phyloP scores from a whole-genome alignment of 73 alveolate genomes.

The Paramecium caudatum region DNA sequence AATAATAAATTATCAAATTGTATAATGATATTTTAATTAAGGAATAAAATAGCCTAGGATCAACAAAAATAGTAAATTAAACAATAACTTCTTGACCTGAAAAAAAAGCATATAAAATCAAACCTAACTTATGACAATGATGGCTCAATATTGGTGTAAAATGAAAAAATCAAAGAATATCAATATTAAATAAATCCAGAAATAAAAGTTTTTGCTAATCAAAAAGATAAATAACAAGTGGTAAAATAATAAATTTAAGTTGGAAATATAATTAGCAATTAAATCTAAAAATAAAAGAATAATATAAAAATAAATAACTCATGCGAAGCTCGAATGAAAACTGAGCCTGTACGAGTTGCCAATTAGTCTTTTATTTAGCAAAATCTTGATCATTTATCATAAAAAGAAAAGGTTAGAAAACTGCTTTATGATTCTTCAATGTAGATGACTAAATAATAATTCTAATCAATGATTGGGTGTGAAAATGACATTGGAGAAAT shows the following conservation, averaged over 20 bases:
- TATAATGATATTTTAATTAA: not conserved
- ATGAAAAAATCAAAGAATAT: not conserved
- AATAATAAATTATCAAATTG: not conserved
- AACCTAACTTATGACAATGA: not conserved
- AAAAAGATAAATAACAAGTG: not conserved
- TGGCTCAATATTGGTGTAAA: not conserved
- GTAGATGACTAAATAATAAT: not conserved
- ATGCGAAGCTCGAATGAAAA: constrained; percentile 14
- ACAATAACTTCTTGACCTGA: not conserved
- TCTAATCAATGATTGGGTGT: not conserved
- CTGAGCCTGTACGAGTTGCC: constrained; percentile 11
- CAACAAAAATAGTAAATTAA: constrained; percentile 11
- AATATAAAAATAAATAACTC: not conserved
- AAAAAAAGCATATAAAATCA: constrained; percentile 3
- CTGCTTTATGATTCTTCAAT: not conserved
- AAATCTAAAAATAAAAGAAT: not conserved
- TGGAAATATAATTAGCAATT: not conserved
- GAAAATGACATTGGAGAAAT: constrained; percentile 7
- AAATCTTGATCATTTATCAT: not conserved
- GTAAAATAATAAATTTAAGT: not conserved
- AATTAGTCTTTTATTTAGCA: not conserved
- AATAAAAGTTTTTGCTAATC: not conserved
- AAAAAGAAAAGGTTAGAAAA: not conserved
- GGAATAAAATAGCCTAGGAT: not conserved
- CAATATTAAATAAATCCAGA: constrained; percentile 12